Evolutionary conservation across 179 eudicot genomes (phyloP), one percentile per base, ranked within the genome.

Genomic region (Beta lomatogona): DNA sequence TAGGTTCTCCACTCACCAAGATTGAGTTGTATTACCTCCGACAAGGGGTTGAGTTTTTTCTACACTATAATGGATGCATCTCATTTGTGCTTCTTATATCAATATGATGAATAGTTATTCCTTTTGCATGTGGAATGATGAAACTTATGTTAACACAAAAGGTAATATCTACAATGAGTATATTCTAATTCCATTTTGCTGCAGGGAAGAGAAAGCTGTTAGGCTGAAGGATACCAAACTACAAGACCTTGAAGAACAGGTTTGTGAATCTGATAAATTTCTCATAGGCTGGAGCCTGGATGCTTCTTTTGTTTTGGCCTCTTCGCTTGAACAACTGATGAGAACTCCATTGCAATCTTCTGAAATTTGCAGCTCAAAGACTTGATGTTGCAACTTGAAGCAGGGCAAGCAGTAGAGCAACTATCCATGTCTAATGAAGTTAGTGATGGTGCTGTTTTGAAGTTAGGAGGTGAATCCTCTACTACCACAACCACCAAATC

Each of bases 161-260:
- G 21, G 25, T 7, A 57, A 57, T n/a, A 44, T 73, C 36, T 71
- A 9, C 54, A 45, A 12, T 31, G 61, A 5, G 59, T 11, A 50
- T 61, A 22, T 25, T 77, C 71, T 64, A n/a, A 75, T 31, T 64
- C 7, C 18, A 53, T 77, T 12, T 77, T 16, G 50, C 76, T 79
- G 71, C 83, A 93, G 98, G 93, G 94, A 92, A 86, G 83, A 88
- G 88, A 90, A 81, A 85, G 86, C 87, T 73, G 61, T 87, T 54
- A 82, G 63, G 77, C 80, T 77, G 80, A 91, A 90, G 84, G 93
- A 93, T 50, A 81, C 85, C 19, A 91, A 88, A 86, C 87, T 95
- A 85, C 86, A 58, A 25, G 88, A 88, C 75, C 88, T 93, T 85
- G 97, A 93, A 85, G 92, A 91, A 79, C 93, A 95, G 98, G 98